Evolutionary conservation across 106 monocot species (phyloP).

Genomic region (Dioscorea zingiberensis): DNA sequence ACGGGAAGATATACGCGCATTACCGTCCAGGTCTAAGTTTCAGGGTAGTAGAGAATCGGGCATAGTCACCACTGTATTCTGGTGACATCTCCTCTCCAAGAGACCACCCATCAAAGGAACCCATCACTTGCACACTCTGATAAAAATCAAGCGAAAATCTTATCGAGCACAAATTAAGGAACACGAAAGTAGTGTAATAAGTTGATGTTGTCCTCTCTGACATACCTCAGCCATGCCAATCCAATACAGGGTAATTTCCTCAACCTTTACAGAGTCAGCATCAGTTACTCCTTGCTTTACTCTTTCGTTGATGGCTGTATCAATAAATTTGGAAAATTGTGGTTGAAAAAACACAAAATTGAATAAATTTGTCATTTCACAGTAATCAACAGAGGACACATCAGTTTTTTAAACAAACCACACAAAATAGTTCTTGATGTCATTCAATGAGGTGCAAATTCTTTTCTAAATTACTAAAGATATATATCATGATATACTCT

Average conservation of each 20-base stretch:
- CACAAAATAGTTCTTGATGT: no score
- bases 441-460: no score
- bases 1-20: background rate
- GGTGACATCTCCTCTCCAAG: slow-evolving; percentile 73
- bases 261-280: slow-evolving; percentile 25
- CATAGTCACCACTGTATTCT: slow-evolving; percentile 54
- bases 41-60: slow-evolving; percentile 56
- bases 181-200: no score
- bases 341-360: no score
- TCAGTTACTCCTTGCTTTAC: slow-evolving; percentile 43
- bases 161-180: no score
- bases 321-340: no score
- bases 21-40: slow-evolving; percentile 86
- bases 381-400: no score
- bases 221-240: slow-evolving; percentile 90
- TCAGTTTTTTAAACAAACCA: no score
- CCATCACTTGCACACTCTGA: slow-evolving; percentile 89
- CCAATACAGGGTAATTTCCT: slow-evolving; percentile 42
- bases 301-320: slow-evolving; percentile 41
- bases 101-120: slow-evolving; percentile 88
- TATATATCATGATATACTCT: no score
- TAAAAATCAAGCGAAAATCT: background rate
- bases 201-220: no score
- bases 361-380: no score
- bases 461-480: no score